phyloP scores from a whole-genome alignment of 192 early-diverging fungal species.

The Backusella tuberculispora region DNA sequence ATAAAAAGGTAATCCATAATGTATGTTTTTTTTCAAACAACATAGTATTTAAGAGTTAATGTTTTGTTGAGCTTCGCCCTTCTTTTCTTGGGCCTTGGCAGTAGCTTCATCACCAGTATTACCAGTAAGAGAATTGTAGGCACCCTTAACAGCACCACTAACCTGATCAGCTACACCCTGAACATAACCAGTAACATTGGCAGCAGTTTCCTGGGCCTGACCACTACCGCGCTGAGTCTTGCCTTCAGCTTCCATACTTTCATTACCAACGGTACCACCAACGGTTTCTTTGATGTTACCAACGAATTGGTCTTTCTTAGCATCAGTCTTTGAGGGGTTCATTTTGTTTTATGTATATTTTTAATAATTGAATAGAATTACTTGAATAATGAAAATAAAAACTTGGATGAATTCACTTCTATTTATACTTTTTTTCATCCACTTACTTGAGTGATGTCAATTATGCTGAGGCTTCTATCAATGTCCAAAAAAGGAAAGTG shows the following conservation, averaged over 20 bases:
- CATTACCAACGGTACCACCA: slow-evolving; percentile 43
- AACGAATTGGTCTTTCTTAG: slow-evolving; percentile 36
- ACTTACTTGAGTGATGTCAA: neutral
- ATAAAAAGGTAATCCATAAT: slow-evolving; percentile 6
- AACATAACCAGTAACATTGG: slow-evolving; percentile 29
- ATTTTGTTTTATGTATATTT: neutral
- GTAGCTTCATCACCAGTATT: slow-evolving; percentile 17
- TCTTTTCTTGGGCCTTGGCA: slow-evolving; percentile 17
- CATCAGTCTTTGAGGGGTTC: slow-evolving; percentile 29
- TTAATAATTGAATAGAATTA: neutral
- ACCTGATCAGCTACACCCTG: slow-evolving; percentile 37
- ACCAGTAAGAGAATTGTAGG: slow-evolving; percentile 27
- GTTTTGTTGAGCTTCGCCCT: slow-evolving; percentile 26
- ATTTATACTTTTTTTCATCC: neutral
- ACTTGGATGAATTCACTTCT: neutral
- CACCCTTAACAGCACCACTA: slow-evolving; percentile 34
- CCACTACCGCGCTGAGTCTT: slow-evolving; percentile 36
- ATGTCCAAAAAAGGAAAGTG: slow-evolving; percentile 4
- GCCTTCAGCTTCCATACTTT: slow-evolving; percentile 38
- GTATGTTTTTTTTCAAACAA: neutral
- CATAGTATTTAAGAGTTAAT: neutral
- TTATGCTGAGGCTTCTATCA: neutral
- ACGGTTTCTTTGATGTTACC: slow-evolving; percentile 46
- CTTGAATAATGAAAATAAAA: neutral
- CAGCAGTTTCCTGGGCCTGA: slow-evolving; percentile 31